These are phyloP conservation scores for Botrytis porri DNA, from an alignment of 2,329 filamentous ascomycete species.

Conservation along the genomic window DNA sequence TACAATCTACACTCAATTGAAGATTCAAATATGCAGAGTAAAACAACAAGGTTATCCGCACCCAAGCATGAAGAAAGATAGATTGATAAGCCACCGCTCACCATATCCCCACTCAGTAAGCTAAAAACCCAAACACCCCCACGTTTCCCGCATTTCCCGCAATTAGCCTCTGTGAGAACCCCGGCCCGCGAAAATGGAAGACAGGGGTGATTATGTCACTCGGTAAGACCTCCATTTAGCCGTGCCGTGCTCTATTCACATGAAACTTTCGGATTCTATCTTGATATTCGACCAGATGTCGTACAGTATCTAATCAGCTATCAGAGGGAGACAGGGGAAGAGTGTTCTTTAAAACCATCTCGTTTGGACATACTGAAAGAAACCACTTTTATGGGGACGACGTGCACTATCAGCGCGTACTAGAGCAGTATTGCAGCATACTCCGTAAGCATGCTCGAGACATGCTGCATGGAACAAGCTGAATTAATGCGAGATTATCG, in stretches of 20 bases:
- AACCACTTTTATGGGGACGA: not conserved
- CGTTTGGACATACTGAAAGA: not conserved
- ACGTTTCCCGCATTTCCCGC: not conserved
- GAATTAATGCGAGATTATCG: not conserved
- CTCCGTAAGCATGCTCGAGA: not conserved
- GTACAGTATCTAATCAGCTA: not conserved
- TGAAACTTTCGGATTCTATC: not conserved
- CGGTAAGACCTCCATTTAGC: not conserved
- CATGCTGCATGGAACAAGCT: not conserved
- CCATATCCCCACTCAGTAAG: not conserved
- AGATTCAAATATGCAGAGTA: not conserved
- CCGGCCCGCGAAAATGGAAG: not conserved
- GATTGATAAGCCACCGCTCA: not conserved
- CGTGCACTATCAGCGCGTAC: not conserved
- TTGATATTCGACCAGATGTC: not conserved
- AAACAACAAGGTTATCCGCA: not conserved
- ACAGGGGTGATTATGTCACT: not conserved
- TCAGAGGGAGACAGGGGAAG: not conserved
- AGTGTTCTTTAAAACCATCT: not conserved
- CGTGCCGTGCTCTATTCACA: not conserved
- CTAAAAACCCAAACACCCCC: not conserved
- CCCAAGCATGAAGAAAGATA: not conserved
- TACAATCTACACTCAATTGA: not conserved
- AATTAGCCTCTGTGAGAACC: conserved; percentile 5
- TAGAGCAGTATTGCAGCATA: not conserved